Base-by-base conservation (phyloP, 2,329 filamentous ascomycete species). In the Allantophomopsis lycopodina region DNA sequence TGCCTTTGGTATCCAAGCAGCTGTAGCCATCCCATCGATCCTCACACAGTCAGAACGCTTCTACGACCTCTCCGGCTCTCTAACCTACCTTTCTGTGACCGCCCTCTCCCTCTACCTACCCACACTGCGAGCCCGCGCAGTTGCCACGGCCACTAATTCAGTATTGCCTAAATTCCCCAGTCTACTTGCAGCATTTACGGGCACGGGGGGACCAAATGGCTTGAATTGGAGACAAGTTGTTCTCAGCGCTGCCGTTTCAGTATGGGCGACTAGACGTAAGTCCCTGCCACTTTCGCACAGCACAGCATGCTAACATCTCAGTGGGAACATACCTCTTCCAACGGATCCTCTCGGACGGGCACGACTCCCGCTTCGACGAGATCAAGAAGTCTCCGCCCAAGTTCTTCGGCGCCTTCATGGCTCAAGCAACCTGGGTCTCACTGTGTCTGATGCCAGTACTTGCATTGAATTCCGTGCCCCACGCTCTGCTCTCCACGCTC, bases 371-470 rank as follows among this genome's bases (percentile, higher is more conserved):
- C 44, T 74, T 76, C 56, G 68, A 73, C 49, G 52, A 55, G 12
- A 73, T 74, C 53, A 68, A 70, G 42, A 58, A 52, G 20, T 66
- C 63, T 0, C 64, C 69, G 0, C 55, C 65, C 2, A 71, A 68
- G 48, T 75, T 76, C 60, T 51, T 64, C 35, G 66, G 56, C 35
- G 69, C 69, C 5, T 75, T 73, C 57, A 60, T 70, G 48, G 71
- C 69, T 3, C 79, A 83, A 56, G 77, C 78, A 6, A 66, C 69
- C 0, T 83, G 78, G 79, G 74, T 83, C 2, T 73, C 73, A 2
- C 61, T 82, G n/a, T 78, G 73, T 54, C 62, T 79, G 4, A 62
- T 80, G 48, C 79, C 79, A 10, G 68, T 83, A 7, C 59, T 82
- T 5, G 69, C 75, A 2, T 51, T 82, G 40, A 83, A 82, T 55